Percentiles rank a stretch among this genome's conserved stretches.
Evolutionary conservation across 225 moss, liverwort and hornwort genomes (phyloP).

Genomic region (Rhytidiadelphus loreus): DNA sequence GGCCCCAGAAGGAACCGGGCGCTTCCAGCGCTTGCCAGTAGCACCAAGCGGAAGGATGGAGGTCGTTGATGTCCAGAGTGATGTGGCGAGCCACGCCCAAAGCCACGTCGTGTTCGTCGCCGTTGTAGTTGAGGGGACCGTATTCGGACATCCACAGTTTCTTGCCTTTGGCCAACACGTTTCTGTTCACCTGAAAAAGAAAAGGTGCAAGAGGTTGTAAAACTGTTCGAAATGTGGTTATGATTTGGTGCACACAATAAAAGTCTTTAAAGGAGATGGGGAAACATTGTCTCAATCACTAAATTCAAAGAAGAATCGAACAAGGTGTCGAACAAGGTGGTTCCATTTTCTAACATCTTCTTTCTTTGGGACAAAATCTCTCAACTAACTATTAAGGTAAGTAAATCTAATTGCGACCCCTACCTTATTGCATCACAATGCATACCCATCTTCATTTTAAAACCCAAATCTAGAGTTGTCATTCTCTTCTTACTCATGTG

Average conservation of each 20-base stretch:
- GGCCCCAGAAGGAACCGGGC: constrained; percentile 79
- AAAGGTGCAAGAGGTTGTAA: not conserved
- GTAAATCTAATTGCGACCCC: not conserved
- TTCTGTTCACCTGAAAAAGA: constrained; percentile 38
- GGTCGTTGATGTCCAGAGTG: constrained; percentile 81
- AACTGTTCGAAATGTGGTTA: not conserved
- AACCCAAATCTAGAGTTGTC: not conserved
- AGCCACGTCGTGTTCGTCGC: constrained; percentile 63
- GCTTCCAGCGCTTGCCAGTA: constrained; percentile 96
- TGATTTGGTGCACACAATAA: not conserved
- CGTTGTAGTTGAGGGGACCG: constrained; percentile 72
- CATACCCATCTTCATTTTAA: not conserved
- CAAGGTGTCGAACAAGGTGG: not conserved
- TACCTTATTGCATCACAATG: not conserved
- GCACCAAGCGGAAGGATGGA: constrained; percentile 93
- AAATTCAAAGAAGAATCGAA: not conserved
- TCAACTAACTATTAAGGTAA: not conserved
- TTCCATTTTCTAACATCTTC: not conserved
- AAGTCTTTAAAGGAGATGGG: not conserved
- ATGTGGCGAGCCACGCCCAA: constrained; percentile 69
- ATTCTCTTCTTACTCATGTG: not conserved
- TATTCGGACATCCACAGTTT: constrained; percentile 99
- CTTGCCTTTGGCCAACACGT: constrained; percentile 47
- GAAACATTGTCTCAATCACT: too few species aligned
- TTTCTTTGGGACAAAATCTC: not conserved